Base-by-base conservation (phyloP, 2,329 filamentous ascomycete genomes). In the Talaromyces verruculosus region DNA sequence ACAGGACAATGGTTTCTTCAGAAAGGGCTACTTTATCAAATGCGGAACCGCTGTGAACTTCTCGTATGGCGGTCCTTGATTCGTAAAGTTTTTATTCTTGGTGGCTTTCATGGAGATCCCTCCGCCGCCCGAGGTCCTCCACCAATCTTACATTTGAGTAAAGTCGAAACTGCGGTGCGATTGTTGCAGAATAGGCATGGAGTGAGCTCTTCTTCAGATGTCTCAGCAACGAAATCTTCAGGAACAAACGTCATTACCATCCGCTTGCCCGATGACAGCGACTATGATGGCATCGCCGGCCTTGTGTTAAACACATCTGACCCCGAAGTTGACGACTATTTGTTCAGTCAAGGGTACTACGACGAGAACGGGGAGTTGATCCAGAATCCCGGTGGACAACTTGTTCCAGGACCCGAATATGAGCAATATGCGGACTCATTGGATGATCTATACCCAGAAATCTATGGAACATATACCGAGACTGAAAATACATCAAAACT, bases 21-120 rank as follows among this genome's bases (percentile, higher is more conserved):
- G 45, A 90, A 89, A 74, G 89, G 91, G 1, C 84, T 97, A 30
- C 85, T 96, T 25, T 84, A 96, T 5, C 88, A 90, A 15, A 82
- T 97, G 11, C 85, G 88, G 2, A 91, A 91, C 72, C 87, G 92
- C 62, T 89, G 93, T 66, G 90, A 95, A 65, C 87, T 92, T 0
- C 82, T 96, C 2, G 86, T 96, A 13, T 97, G 92, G 92, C 88
- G 94, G 15, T 91, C 90, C 1, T 84, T 98, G 6, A 87, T 90
- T 19, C 87, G 93, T 35, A 89, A 88, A 69, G 87, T 89, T 0
- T 97, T 96, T 76, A 79, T 94, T 10, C 82, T 95, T 13, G 91
- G 87, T 17, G 95, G 93, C 68, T 85, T 88, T n/a, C 87, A 88
- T 47, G 89, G 89, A 1, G 82, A 79, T 55, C 71, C 71, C 6